Base-by-base conservation (phyloP, 805 yeast species). In the Lachancea quebecensis region DNA sequence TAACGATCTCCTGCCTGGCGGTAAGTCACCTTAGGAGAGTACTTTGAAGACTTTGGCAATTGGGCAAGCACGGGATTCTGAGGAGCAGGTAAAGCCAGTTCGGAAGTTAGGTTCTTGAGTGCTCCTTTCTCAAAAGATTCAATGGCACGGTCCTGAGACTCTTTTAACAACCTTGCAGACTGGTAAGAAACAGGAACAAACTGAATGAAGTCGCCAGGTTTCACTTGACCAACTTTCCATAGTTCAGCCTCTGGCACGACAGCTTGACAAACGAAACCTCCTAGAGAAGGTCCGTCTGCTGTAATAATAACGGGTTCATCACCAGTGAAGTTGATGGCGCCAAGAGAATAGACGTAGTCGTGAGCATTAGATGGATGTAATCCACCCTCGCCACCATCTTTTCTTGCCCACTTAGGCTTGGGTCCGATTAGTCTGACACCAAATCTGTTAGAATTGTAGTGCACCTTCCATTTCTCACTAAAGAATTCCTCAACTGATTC, bases 211-310 rank as follows among this genome's bases (percentile, higher is more conserved):
- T 93, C 98, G 59, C 98, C 98, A 4, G 98, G 97, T 65, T 86
- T 90, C 36, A 87, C 90, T 70, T 91, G 98, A 39, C 99, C 99
- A 60, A 93, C 85, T 71, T 93, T 93, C 98, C 98, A 91, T 83
- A 93, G 79, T 69, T 93, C 99, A 35, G 95, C 87, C 59, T 89
- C 95, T 11, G 88, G 85, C 52, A 93, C 95, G 48, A 93, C 97
- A 8, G 95, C 97, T 61, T 89, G 85, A 67, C 98, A 91, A 30
- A 91, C 97, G 60, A 91, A 93, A 1, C 99, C 99, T 60, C 99
- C 98, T 47, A 91, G 77, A 10, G 96, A 85, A 35, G 99, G 98
- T 51, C 98, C 98, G 68, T 91, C 99, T 62, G 97, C 87, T 2
- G 98, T 88, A 65, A 91, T 74, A 52, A 91, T 89, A 30, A 91